Evolutionary conservation across 805 yeast species (phyloP).

Genomic region (Wickerhamomyces canadensis): DNA sequence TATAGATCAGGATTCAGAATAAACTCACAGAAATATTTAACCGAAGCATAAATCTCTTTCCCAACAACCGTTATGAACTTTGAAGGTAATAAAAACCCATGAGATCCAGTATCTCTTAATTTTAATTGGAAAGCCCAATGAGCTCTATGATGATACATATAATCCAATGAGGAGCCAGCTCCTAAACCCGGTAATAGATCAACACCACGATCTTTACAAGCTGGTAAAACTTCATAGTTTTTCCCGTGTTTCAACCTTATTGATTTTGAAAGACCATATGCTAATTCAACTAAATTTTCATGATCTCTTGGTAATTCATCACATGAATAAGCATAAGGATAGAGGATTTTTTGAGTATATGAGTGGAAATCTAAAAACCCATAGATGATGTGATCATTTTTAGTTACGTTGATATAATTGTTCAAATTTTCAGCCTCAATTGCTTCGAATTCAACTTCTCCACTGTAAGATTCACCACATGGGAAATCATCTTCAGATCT

Average conservation of each 20-base stretch:
- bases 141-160: constrained; percentile 77
- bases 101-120: constrained; percentile 74
- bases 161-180: constrained; percentile 76
- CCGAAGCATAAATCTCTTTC: constrained; percentile 60
- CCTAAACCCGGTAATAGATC: constrained; percentile 72
- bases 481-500: constrained; percentile 57
- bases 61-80: constrained; percentile 73
- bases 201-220: constrained; percentile 74
- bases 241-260: constrained; percentile 61
- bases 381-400: constrained; percentile 50
- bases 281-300: constrained; percentile 75
- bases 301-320: constrained; percentile 67
- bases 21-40: constrained; percentile 60
- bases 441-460: constrained; percentile 66
- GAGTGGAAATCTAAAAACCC: constrained; percentile 84
- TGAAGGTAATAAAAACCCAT: constrained; percentile 75
- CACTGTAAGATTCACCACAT: constrained; percentile 81
- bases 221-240: constrained; percentile 63
- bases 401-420: constrained; percentile 36
- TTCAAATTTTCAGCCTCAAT: constrained; percentile 50
- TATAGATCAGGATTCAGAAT: constrained; percentile 33
- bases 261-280: constrained; percentile 73
- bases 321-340: constrained; percentile 81
- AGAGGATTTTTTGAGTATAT: constrained; percentile 76
- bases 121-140: constrained; percentile 82